These are phyloP conservation scores for Thelephora terrestris DNA, from an alignment of 1,284 basidiomycete species.

Conservation along the genomic window DNA sequence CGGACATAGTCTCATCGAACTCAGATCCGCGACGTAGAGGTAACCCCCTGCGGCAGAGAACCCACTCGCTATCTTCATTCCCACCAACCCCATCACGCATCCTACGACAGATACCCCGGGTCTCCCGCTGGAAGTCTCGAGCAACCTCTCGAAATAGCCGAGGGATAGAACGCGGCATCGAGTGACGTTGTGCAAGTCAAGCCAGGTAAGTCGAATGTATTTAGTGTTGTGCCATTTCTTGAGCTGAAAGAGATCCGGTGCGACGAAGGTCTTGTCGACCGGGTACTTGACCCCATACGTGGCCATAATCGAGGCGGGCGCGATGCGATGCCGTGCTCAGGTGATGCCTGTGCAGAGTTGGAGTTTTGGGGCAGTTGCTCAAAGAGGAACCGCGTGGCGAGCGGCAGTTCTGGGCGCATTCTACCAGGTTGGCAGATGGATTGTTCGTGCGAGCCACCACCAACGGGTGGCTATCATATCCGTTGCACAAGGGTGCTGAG, in stretches of 20 bases:
- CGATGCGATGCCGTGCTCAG: too few relatives aligned
- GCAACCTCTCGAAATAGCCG: conserved; percentile 42
- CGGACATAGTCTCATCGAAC: conserved; percentile 36
- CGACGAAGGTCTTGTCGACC: not conserved
- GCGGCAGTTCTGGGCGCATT: too few relatives aligned
- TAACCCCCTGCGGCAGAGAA: conserved; percentile 39
- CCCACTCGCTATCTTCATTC: conserved; percentile 25
- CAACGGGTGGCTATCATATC: too few relatives aligned
- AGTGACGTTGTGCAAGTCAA: conserved; percentile 44
- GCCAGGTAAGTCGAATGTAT: conserved; percentile 50
- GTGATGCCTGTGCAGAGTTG: too few relatives aligned
- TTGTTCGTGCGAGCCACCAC: too few relatives aligned
- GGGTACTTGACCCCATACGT: not conserved
- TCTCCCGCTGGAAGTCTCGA: conserved; percentile 28
- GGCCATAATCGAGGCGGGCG: not conserved
- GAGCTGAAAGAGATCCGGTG: not conserved
- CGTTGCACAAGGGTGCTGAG: too few relatives aligned
- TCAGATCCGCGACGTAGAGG: conserved; percentile 43
- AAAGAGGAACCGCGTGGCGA: too few relatives aligned
- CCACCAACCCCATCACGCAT: conserved; percentile 37
- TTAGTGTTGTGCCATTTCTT: conserved; percentile 12
- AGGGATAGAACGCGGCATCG: conserved; percentile 48
- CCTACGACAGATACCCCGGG: conserved; percentile 41
- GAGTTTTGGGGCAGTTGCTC: too few relatives aligned
- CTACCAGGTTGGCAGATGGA: too few relatives aligned